Evolutionary conservation across 305 asterid genomes (phyloP), one percentile per base, ranked within the genome.

Genomic region (Rubia balearica): DNA sequence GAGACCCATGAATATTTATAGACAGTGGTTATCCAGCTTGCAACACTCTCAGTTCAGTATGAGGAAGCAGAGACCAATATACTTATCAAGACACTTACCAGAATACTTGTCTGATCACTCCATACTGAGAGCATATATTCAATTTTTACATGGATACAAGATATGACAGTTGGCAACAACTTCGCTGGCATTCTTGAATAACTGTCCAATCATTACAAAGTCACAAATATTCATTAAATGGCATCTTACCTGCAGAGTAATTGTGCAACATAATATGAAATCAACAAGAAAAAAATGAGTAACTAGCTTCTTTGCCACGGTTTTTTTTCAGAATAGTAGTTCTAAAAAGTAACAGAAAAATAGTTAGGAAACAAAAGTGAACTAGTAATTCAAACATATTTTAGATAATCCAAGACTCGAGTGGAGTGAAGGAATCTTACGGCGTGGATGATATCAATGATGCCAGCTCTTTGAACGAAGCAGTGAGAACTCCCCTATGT

Each of bases 401-500:
- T 30, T 30, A 36, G 24, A 17, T 42, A 51, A 16, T 51, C n/a
- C 21, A 16, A 62, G 30, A 51, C 38, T 62, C 67, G 67, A 59
- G 3, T 45, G n/a, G 66, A 76, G 79, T 63, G 36, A 49, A 77
- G 73, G 56, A 75, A 66, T 83, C 97, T 87, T 86, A 92, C 98
- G 98, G 98, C 8, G 98, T 93, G 74, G 95, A 93, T 74, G 97
- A 84, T 75, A 86, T 80, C 90, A 93, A 77, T 81, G 85, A 88
- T 84, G 76, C 72, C 82, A 89, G 84, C 81, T 89, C 80, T 86
- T 88, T 90, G 84, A 93, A 88, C 59, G 87, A 79, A 85, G 89
- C 81, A 16, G 84, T 84, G 84, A 93, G 85, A 83, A 93, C 81
- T 77, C 90, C 85, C 70, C 83, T 72, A 79, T 84, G 82, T 22